Evolutionary conservation across 2,329 filamentous ascomycete genomes (phyloP).

Genomic region (Ceratocystis papillata): DNA sequence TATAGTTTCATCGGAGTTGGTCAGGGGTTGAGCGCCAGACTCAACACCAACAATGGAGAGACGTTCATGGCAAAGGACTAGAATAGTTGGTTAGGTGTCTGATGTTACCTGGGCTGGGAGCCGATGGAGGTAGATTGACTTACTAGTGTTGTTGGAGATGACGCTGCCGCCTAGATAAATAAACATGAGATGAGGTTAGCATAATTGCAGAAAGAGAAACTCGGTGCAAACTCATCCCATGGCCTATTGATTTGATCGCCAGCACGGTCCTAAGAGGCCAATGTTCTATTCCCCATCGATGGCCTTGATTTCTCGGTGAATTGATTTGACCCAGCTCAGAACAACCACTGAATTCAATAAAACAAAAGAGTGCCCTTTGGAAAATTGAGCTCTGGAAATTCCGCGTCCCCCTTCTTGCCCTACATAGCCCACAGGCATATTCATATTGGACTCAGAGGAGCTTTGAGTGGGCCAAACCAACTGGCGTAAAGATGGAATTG

Average conservation of each 20-base stretch:
- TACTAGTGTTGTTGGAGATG: conserved; percentile 84
- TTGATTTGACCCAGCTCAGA: not conserved
- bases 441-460: too few relatives aligned
- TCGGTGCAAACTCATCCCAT: not conserved
- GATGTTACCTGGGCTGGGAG: not conserved
- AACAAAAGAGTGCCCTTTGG: not conserved
- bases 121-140: conserved; percentile 29
- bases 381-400: not conserved
- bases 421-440: too few relatives aligned
- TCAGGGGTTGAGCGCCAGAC: conserved; percentile 86
- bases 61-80: conserved; percentile 92
- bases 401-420: too few relatives aligned
- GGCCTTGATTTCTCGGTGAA: not conserved
- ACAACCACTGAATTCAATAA: not conserved
- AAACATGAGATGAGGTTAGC: conserved; percentile 31
- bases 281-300: not conserved
- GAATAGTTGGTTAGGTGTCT: not conserved
- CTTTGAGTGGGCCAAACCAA: too few relatives aligned
- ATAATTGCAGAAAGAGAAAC: not conserved
- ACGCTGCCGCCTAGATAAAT: conserved; percentile 63
- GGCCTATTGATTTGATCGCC: not conserved
- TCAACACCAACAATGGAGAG: conserved; percentile 96
- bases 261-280: not conserved
- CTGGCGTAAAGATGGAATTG: not conserved
- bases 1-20: conserved; percentile 80